Evolutionary conservation across 352 stramenopile genomes (phyloP).

Genomic region (Blastocystis sp.): DNA sequence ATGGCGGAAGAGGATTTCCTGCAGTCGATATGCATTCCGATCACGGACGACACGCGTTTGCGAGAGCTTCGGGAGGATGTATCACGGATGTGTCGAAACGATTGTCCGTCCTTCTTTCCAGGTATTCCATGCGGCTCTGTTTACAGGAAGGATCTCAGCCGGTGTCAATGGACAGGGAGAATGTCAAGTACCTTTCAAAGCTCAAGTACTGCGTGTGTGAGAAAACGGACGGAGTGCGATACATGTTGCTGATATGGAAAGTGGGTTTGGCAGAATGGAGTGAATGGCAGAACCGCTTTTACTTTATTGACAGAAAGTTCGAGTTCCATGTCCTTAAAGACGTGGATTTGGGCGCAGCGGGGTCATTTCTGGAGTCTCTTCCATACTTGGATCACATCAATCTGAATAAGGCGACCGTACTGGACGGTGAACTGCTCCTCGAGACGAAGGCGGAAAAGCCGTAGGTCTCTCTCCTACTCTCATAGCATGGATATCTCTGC

Average conservation of each 20-base stretch:
- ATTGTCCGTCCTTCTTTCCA: neutral
- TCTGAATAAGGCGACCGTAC: neutral
- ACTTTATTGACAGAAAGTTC: slow-evolving; percentile 45
- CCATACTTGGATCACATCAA: neutral
- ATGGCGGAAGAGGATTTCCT: slow-evolving; percentile 19
- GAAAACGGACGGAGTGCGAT: slow-evolving; percentile 50
- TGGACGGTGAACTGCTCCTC: slow-evolving; percentile 6
- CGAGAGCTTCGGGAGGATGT: slow-evolving; percentile 33
- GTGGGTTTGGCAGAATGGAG: neutral
- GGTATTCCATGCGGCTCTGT: neutral
- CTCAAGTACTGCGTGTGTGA: slow-evolving; percentile 51
- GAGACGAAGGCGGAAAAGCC: slow-evolving; percentile 10
- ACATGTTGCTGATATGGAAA: slow-evolving; percentile 47
- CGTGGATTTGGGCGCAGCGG: neutral
- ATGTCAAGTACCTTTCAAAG: slow-evolving; percentile 25
- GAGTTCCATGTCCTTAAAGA: slow-evolving; percentile 5
- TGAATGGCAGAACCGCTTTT: slow-evolving; percentile 21
- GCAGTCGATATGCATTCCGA: neutral
- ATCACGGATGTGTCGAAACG: slow-evolving; percentile 22
- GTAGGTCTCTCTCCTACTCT: neutral
- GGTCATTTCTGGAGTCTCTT: neutral
- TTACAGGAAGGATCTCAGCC: slow-evolving; percentile 30
- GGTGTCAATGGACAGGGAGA: slow-evolving; percentile 51
- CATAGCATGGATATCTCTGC: slow-evolving; percentile 10
- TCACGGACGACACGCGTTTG: neutral